Evolutionary conservation across 2,329 filamentous ascomycete species (phyloP), one percentile per base, ranked within the genome.

Genomic region (Hypoxylon sp.): DNA sequence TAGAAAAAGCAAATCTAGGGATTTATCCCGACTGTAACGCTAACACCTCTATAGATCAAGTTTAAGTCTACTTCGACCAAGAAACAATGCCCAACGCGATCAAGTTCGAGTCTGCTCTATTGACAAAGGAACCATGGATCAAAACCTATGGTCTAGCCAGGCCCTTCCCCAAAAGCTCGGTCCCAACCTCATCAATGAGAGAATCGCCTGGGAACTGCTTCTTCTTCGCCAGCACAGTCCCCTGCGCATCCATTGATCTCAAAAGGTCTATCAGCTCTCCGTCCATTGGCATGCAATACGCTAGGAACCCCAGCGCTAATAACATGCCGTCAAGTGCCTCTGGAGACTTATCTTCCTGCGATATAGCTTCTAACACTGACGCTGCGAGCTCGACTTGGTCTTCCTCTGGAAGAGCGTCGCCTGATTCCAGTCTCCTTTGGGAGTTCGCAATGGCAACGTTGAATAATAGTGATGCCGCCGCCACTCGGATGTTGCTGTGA

Each of bases 301-400:
- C 85, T 25, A 98, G 77, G 71, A 93, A 87, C 0, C 94, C 95
- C 17, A 97, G 78, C 1, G 91, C 91, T 14, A 94, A 83, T 34
- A 97, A 74, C 78, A 94, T 88, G 0, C 93, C 93, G 75, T 91
- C 92, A 13, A 94, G 79, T 0, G 92, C 91, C 74, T 97, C 94
- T 10, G 77, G 81, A 0, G 95, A 89, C 36, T 82, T 79, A 32
- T 85, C 82, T 72, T 90, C 88, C 62, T 86, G 83, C 1, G 79
- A 75, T 48, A 90, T 87, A 1, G 92, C 91, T 79, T 98, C 94
- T 0, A 97, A 81, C 6, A 96, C 81, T 0, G 92, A 91, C 0
- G 94, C 94, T 0, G 91, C 89, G 4, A 98, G 82, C 78, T 97
- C 94, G 1, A 97, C 87, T 75, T 96, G 91, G 64, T 92, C 89